A percentile compares a stretch with the other conserved stretches of the same genome.
phyloP scores from a whole-genome alignment of 768 basidiomycete species.

The Auricularia cornea region DNA sequence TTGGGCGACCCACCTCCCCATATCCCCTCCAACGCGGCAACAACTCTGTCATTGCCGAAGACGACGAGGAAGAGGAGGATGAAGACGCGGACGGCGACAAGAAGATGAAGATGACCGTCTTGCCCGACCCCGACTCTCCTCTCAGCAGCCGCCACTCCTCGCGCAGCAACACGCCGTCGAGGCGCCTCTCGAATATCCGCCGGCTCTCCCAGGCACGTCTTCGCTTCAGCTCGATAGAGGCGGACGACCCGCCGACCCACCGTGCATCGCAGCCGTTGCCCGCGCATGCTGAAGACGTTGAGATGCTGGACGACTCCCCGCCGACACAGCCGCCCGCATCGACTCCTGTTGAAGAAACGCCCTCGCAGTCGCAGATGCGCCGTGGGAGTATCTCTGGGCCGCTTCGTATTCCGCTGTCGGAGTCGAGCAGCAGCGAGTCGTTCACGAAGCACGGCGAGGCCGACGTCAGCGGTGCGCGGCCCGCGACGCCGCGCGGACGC shows the following conservation, averaged over 20 bases:
- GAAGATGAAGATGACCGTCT: background rate
- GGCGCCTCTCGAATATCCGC: background rate
- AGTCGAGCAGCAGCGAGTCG: too few species aligned
- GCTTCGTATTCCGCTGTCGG: too few species aligned
- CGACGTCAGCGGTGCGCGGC: background rate
- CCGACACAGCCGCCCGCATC: background rate
- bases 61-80: constrained; percentile 8
- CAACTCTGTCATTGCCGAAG: constrained; percentile 9
- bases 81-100: background rate
- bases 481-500: background rate
- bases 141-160: background rate
- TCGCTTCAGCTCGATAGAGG: background rate
- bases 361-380: too few species aligned
- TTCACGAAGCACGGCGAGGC: background rate
- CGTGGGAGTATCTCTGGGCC: too few species aligned
- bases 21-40: constrained; percentile 31
- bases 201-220: too few species aligned
- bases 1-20: constrained; percentile 67
- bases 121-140: background rate
- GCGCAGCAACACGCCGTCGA: background rate
- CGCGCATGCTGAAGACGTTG: background rate
- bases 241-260: background rate
- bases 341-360: background rate
- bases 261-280: background rate
- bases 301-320: background rate